Evolutionary conservation across 139 green algal species (phyloP), one percentile per base, ranked within the genome.

Genomic region (Chlamydomonas sp.): DNA sequence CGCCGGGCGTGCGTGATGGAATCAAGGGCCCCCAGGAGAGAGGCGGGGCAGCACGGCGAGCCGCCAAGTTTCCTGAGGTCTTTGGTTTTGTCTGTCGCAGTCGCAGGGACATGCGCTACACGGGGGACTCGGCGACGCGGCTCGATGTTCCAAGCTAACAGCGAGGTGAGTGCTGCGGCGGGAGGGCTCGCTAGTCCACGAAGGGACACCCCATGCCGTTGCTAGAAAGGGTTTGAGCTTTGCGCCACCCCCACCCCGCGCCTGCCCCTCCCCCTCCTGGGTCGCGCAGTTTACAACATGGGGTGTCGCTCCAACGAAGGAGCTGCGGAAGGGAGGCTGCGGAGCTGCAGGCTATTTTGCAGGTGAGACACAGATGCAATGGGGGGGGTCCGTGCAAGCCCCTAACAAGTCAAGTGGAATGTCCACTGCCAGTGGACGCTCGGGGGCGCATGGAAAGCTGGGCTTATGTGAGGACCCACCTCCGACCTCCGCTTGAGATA

Each of bases 341-440:
- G 33, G 59, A 66, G 29, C 59, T 66, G 8, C 59, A 33, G 16
- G 6, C 16, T 22, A 66, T 66, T 33, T 33, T 66, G 29, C 59
- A 66, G 59, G 59, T 43, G 43, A 13, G 59, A 30, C 5, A 8
- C 16, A 43, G 39, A 24, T 5, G 31, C 59, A 66, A 4, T 66
- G 16, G 29, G 28, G n/a, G 8, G 28, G 28, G 16, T 63, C 31
- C 28, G 6, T 13, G 39, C 31, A 16, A 63, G 54, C 29, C 16
- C 16, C 28, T 63, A 10, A 8, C 29, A 24, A 16, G 26, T 63
- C 31, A 16, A 63, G 28, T 10, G 13, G 50, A 20, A 5, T 8
- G 22, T 35, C 31, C 6, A 8, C 24, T 61, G 50, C 16, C 8
- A 6, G 5, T 22, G 50, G 5, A 34, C 22, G 22, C 31, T 20